Percentiles rank a stretch among this genome's conserved stretches.
Evolutionary conservation across 2,329 filamentous ascomycete genomes (phyloP).

Genomic region (Talaromyces piceae): DNA sequence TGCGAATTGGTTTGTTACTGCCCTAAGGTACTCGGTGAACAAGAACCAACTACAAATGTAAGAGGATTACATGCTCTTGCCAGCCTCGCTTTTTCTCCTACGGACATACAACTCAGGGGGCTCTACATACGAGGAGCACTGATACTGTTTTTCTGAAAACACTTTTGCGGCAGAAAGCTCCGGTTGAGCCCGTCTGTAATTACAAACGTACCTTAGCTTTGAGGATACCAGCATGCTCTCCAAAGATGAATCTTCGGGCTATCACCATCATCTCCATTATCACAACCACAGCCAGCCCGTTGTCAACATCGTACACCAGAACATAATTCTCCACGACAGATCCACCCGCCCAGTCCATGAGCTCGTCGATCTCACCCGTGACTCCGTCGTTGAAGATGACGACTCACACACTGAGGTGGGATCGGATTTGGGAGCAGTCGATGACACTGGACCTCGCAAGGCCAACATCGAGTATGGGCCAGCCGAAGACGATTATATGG

Average conservation of each 20-base stretch:
- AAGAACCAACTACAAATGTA: no score
- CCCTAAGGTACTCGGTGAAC: no score
- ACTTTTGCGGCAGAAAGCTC: no score
- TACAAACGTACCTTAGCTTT: no score
- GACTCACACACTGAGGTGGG: constrained; percentile 6
- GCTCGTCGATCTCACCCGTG: constrained; percentile 3
- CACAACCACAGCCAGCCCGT: background rate
- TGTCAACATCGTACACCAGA: background rate
- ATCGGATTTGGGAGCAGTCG: background rate
- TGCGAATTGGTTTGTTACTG: no score
- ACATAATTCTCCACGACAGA: background rate
- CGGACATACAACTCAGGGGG: no score
- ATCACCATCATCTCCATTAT: background rate
- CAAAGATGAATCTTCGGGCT: background rate
- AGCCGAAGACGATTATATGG: constrained; percentile 2
- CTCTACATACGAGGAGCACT: no score
- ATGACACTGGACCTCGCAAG: background rate
- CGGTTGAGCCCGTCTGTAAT: no score
- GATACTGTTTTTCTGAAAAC: no score
- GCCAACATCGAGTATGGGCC: background rate
- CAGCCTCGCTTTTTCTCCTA: no score
- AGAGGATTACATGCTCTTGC: no score
- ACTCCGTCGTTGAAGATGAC: background rate
- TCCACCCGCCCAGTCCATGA: background rate
- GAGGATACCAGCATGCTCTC: background rate